These are phyloP conservation scores for Boletus sp. DNA, from an alignment of 768 basidiomycete genomes.

Conservation along the genomic window DNA sequence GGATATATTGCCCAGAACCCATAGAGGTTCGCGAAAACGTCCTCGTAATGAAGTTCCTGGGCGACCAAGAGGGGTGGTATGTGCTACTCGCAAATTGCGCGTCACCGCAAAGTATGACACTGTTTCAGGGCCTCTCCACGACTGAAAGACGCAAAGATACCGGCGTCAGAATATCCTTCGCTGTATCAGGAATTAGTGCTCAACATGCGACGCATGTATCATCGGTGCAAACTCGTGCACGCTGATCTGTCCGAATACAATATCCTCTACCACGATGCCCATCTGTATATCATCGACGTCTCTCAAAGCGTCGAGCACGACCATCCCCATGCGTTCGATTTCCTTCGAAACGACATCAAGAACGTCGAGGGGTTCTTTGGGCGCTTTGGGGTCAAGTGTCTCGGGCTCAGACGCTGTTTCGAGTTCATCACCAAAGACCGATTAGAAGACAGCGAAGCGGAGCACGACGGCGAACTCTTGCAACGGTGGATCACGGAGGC, in stretches of 20 bases:
- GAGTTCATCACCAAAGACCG: conserved; percentile 79
- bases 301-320: conserved; percentile 99
- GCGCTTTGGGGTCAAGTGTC: conserved; percentile 65
- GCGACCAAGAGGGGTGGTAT: conserved; percentile 78
- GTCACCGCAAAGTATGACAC: conserved; percentile 2
- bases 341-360: conserved; percentile 86
- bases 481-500: conserved; percentile 49
- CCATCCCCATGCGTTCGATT: conserved; percentile 95
- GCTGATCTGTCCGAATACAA: conserved; percentile 99
- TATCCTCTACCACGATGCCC: conserved; percentile 79
- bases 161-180: conserved; percentile 45
- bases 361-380: conserved; percentile 94
- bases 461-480: conserved; percentile 32
- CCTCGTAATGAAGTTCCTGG: conserved; percentile 92
- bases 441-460: conserved; percentile 32
- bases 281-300: conserved; percentile 94
- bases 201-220: conserved; percentile 80
- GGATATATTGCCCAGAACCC: conserved; percentile 83
- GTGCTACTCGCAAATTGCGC: conserved; percentile 25
- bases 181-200: conserved; percentile 83
- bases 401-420: conserved; percentile 82
- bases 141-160: conserved; percentile 81
- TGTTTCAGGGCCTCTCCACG: conserved; percentile 81
- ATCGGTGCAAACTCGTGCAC: conserved; percentile 90
- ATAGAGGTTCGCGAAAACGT: conserved; percentile 96